Evolutionary conservation across 164 flowering plant species (phyloP), one percentile per base, ranked within the genome.

Genomic region (Magnolia sinica): DNA sequence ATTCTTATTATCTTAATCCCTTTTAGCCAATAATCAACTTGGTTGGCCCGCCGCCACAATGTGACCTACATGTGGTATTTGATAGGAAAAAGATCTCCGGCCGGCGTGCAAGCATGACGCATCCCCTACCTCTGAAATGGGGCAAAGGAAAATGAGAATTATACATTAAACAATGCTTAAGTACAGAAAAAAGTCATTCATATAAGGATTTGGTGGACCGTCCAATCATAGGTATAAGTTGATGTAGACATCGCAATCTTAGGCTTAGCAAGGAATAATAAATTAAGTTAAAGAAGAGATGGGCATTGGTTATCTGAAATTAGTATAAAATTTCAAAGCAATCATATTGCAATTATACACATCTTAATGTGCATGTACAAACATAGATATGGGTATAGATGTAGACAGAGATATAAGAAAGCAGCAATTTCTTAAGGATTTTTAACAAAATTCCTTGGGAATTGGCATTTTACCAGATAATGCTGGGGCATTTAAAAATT

Each of bases 281-380:
- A 64, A 64, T 45, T 52, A 76, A 31, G 14, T 7, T 8, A 50
- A 24, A n/a, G 22, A 50, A 27, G 71, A 19, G 23, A 13, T n/a
- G 61, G 70, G 5, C 29, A 58, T 58, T 22, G 22, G 22, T 50
- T 64, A 68, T 59, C 13, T 73, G 59, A 68, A 68, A 52, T n/a
- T 55, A 67, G 14, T 69, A 70, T 63, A 19, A 51, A 63, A 50
- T n/a, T 18, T 24, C 22, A n/a, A 52, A 64, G 75, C 24, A 72
- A 77, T 72, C 29, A 77, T 77, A 51, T n/a, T n/a, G 24, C 71
- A 77, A 77, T 77, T 55, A 77, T 77, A 27, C 23, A 10, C 66
- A 45, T 67, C 51, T 45, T 3, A 67, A 6, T 50, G 20, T 20
- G 24, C 8, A 11, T 64, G 68, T 68, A 24, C 49, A 16, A 22